These are phyloP conservation scores for Cenchrus americanus DNA, from an alignment of 176 grass and related monocot species.

Conservation along the genomic window DNA sequence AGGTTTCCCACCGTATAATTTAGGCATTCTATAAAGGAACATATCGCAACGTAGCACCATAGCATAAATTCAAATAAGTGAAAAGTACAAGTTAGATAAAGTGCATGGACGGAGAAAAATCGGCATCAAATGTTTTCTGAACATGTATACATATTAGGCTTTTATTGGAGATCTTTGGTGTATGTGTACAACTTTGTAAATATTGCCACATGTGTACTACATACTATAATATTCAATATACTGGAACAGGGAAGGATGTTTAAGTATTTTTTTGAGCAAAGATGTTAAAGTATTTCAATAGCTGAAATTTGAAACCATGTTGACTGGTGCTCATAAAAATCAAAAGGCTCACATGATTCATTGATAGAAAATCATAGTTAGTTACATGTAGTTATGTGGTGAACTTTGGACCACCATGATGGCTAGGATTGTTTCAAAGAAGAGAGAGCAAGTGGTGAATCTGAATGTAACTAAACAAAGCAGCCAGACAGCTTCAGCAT, in stretches of 20 bases:
- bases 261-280: neutral
- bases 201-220: neutral
- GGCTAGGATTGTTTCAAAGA: neutral
- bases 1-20: too few species aligned
- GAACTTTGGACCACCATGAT: neutral
- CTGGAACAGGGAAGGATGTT: neutral
- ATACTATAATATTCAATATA: neutral
- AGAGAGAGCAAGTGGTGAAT: neutral
- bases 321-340: neutral
- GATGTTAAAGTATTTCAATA: neutral
- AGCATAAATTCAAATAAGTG: neutral
- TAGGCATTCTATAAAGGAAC: neutral
- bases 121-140: neutral
- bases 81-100: neutral
- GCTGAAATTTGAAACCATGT: neutral
- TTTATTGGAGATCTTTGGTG: neutral
- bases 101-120: neutral
- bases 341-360: neutral
- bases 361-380: neutral
- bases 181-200: neutral
- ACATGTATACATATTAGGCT: neutral
- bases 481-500: neutral
- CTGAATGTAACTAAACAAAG: conserved; percentile 2
- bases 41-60: neutral
- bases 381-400: neutral